A percentile compares a stretch with the other conserved stretches of the same genome.
Conservation (phyloP, 2,329 filamentous ascomycete species). For the Pestalotiopsis sp. region DNA sequence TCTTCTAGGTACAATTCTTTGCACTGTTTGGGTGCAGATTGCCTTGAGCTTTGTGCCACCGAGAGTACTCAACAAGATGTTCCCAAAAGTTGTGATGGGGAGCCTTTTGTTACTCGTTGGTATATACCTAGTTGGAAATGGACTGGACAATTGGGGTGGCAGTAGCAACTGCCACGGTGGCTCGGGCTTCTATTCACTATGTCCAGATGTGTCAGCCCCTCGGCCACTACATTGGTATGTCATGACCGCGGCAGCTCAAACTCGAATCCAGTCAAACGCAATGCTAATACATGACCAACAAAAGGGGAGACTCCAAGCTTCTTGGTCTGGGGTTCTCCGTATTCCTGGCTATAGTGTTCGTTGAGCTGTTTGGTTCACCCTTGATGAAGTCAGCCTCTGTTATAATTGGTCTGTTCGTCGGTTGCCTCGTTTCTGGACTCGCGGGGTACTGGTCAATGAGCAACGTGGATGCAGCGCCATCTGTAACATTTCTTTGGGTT, state of each 20-base stretch:
- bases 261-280: no score
- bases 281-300: no score
- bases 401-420: conserved; percentile 64
- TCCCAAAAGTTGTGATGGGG: conserved; percentile 70
- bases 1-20: conserved; percentile 57
- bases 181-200: conserved; percentile 54
- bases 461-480: conserved; percentile 62
- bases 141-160: conserved; percentile 71
- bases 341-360: conserved; percentile 68
- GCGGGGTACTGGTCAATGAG: conserved; percentile 66
- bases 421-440: conserved; percentile 68
- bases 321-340: conserved; percentile 70
- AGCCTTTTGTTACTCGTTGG: conserved; percentile 70
- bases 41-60: conserved; percentile 66
- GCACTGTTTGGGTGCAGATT: conserved; percentile 60
- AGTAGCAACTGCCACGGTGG: conserved; percentile 56
- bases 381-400: conserved; percentile 73
- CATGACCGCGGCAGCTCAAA: no score
- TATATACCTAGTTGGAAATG: conserved; percentile 62
- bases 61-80: conserved; percentile 60
- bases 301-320: conserved; percentile 58
- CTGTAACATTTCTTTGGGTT: conserved; percentile 71
- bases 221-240: conserved; percentile 56
- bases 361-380: conserved; percentile 69
- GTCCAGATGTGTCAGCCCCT: conserved; percentile 60